Conservation (phyloP, 257 asterid genomes). For the Linderniella brevidens region DNA sequence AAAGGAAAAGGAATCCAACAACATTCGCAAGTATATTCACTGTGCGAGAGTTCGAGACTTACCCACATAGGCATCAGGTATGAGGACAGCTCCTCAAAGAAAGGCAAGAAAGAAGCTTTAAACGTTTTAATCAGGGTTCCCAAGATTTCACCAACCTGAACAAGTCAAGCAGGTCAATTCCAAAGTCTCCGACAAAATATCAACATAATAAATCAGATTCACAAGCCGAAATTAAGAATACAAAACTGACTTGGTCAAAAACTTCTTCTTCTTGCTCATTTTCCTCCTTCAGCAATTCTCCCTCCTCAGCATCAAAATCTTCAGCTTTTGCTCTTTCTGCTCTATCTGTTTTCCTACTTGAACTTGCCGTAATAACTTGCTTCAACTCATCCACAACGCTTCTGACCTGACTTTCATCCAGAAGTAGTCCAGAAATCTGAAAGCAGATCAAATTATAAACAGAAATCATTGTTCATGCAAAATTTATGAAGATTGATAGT, state of each 20-base stretch:
- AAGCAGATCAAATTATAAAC: conserved; percentile 3
- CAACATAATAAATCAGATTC: too few relatives aligned
- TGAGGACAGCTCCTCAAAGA: conserved; percentile 79
- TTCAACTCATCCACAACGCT: conserved; percentile 89
- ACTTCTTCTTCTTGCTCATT: conserved; percentile 98
- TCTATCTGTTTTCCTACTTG: conserved; percentile 72
- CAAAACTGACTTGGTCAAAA: conserved; percentile 70
- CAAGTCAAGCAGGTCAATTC: neutral
- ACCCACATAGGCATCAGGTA: conserved; percentile 99
- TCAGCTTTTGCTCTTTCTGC: conserved; percentile 92
- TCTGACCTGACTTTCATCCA: conserved; percentile 84
- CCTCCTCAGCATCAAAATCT: conserved; percentile 97
- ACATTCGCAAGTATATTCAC: too few relatives aligned
- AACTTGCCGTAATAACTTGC: conserved; percentile 82
- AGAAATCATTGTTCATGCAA: neutral
- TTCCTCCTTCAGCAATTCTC: conserved; percentile 87
- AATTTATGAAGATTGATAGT: neutral
- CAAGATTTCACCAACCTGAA: conserved; percentile 82
- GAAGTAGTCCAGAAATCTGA: conserved; percentile 76
- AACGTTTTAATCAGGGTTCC: conserved; percentile 89
- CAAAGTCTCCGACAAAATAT: too few relatives aligned
- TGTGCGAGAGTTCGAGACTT: conserved; percentile 15
- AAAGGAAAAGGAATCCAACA: too few relatives aligned
- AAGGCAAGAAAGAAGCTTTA: conserved; percentile 82
- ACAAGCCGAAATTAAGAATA: neutral